A percentile compares a stretch with the other conserved stretches of the same genome.
Evolutionary conservation across 805 yeast genomes (phyloP).

Genomic region (Suhomyces faveliae): DNA sequence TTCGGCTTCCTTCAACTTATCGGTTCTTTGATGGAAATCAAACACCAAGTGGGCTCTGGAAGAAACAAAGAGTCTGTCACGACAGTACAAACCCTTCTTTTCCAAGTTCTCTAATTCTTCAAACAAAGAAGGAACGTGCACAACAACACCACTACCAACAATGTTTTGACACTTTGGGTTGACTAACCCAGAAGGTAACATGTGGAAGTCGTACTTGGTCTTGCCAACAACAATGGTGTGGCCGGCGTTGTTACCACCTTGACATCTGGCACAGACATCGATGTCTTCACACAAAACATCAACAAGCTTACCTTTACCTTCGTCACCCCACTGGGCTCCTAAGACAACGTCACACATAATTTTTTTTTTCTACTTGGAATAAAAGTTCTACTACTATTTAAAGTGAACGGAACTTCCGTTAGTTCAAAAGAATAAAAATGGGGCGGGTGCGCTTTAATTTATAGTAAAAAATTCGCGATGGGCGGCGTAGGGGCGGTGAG

Average conservation of each 20-base stretch:
- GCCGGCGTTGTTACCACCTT: slow-evolving; percentile 99
- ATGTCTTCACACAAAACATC: slow-evolving; percentile 92
- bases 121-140: slow-evolving; percentile 92
- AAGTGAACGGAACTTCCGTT: slow-evolving; percentile 29
- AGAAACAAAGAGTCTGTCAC: slow-evolving; percentile 79
- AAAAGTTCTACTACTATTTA: slow-evolving; percentile 10
- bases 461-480: not conserved
- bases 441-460: not conserved
- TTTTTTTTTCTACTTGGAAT: slow-evolving; percentile 1
- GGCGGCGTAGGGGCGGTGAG: not conserved
- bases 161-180: slow-evolving; percentile 88
- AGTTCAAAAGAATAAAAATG: slow-evolving; percentile 16
- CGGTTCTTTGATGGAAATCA: slow-evolving; percentile 97
- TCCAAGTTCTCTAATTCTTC: slow-evolving; percentile 80
- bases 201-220: slow-evolving; percentile 93
- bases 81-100: slow-evolving; percentile 73
- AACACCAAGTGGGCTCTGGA: slow-evolving; percentile 95
- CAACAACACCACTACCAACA: slow-evolving; percentile 94
- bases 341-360: slow-evolving; percentile 85
- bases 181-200: slow-evolving; percentile 97
- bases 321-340: slow-evolving; percentile 99
- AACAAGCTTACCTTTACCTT: slow-evolving; percentile 97
- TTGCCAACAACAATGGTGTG: slow-evolving; percentile 94
- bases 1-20: slow-evolving; percentile 92
- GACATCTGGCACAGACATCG: slow-evolving; percentile 96